Evolutionary conservation across 2,329 filamentous ascomycete genomes (phyloP).

Genomic region (Alternaria brassicae): DNA sequence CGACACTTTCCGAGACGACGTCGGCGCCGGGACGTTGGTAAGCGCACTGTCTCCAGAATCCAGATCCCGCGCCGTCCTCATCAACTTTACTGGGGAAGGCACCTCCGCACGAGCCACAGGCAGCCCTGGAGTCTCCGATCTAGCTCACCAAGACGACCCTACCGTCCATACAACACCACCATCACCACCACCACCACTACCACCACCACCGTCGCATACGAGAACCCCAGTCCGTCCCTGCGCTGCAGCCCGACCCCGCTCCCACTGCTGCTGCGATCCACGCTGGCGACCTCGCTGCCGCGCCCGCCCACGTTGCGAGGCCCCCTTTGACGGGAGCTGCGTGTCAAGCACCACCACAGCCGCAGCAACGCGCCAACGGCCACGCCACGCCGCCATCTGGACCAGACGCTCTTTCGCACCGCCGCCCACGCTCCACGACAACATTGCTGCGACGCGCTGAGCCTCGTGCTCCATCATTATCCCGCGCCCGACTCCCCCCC

Average conservation of each 20-base stretch:
- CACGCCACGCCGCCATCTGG: constrained; percentile 32
- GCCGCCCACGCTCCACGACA: constrained; percentile 14
- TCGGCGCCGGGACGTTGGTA: background rate
- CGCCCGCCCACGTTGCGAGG: constrained; percentile 18
- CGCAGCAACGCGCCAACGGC: constrained; percentile 23
- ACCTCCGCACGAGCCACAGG: constrained; percentile 15
- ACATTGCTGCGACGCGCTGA: constrained; percentile 41
- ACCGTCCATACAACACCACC: constrained; percentile 17
- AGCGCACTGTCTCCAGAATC: constrained; percentile 14
- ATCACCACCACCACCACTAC: too few relatives aligned
- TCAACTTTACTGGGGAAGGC: constrained; percentile 18
- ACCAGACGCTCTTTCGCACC: constrained; percentile 30
- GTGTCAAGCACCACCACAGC: constrained; percentile 30
- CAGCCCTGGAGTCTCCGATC: constrained; percentile 18
- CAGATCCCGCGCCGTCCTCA: constrained; percentile 19
- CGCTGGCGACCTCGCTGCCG: constrained; percentile 19
- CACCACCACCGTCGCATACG: constrained; percentile 11
- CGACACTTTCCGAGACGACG: background rate
- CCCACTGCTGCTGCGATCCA: constrained; percentile 12
- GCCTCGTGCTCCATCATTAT: constrained; percentile 29
- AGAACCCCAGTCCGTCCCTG: constrained; percentile 2
- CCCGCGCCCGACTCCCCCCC: constrained; percentile 16
- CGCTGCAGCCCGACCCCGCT: constrained; percentile 10
- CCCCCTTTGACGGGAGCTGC: constrained; percentile 28
- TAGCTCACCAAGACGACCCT: constrained; percentile 17